Conservation (phyloP, 2,329 filamentous ascomycete genomes). For the Nothomitra cinnamomea region DNA sequence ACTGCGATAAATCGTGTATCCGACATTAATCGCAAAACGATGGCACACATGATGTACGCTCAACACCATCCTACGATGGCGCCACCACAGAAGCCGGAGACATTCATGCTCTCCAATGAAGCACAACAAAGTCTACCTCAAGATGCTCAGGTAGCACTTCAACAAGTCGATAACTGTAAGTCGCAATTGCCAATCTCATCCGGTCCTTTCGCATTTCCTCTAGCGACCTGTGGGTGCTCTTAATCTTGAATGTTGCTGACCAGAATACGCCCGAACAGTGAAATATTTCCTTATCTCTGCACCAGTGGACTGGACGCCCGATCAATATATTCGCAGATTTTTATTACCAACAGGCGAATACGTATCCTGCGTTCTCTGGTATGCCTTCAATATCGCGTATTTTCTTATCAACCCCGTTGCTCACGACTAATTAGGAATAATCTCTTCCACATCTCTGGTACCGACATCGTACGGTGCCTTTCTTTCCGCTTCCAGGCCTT, state of each 20-base stretch:
- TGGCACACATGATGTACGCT: slow-evolving; percentile 6
- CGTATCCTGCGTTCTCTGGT: slow-evolving; percentile 94
- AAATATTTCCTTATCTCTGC: slow-evolving; percentile 99
- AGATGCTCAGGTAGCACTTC: slow-evolving; percentile 89
- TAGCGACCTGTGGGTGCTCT: neutral
- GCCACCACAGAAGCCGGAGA: slow-evolving; percentile 90
- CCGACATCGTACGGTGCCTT: slow-evolving; percentile 94
- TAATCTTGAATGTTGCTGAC: slow-evolving; percentile 8
- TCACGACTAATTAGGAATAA: slow-evolving; percentile 52
- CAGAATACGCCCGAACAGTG: slow-evolving; percentile 35
- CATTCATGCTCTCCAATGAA: slow-evolving; percentile 94
- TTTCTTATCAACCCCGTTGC: slow-evolving; percentile 5
- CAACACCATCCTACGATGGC: slow-evolving; percentile 64
- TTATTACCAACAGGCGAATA: slow-evolving; percentile 95
- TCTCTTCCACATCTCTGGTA: slow-evolving; percentile 97
- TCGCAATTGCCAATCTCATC: slow-evolving; percentile 13
- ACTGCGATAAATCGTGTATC: neutral
- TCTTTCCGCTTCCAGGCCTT: slow-evolving; percentile 98
- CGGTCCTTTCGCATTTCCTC: neutral
- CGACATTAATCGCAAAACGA: neutral
- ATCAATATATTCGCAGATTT: slow-evolving; percentile 93
- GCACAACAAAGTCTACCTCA: slow-evolving; percentile 91
- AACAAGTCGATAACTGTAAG: slow-evolving; percentile 96
- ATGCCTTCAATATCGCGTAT: slow-evolving; percentile 16
- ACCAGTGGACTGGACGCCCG: slow-evolving; percentile 90